Base-by-base conservation (phyloP, 345 rosid genomes). In the Erysimum cheiranthoides region DNA sequence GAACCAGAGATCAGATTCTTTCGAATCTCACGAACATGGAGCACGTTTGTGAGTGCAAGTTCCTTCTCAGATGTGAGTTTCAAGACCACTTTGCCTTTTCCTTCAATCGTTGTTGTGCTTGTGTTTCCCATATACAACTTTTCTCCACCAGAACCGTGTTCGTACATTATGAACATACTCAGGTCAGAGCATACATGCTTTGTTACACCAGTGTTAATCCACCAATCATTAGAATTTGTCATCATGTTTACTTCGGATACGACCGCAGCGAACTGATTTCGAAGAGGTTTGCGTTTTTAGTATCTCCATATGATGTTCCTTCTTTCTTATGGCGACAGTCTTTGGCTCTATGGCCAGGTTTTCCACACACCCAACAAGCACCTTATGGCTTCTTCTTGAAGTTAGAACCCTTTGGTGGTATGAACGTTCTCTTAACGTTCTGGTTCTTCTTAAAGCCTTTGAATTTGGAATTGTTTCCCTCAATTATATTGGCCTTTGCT, bases 291-390 rank as follows among this genome's bases (percentile, higher is more conserved):
- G 0, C 2, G 14, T 43, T 43, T 2, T 30, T 43, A 0, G 0
- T 3, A 0, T 63, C 27, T 63, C 25, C 9, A 14, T 0, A 4
- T 0, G 5, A 8, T 2, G 21, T 6, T 16, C 8, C 14, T 5
- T 43, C 53, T 10, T 30, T 64, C 3, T n/a, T 64, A 5, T 64
- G n/a, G 6, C 13, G 12, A 4, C 30, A 36, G 0, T 60, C 46
- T 1, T 61, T 61, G 35, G 50, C 34, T 2, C 11, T 21, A 61
- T 61, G 12, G 42, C 12, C 18, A 25, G 0, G 34, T 1, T 61
- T 61, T 61, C 66, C 66, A 39, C 34, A 61, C 11, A 39, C 49
- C 34, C 49, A 58, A 58, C 43, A 58, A 1, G 62, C 14, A 16
- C 14, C 14, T 58, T 35, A 4, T 8, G 28, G 63, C 10, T 53